phyloP scores from a whole-genome alignment of 129 eudicot genomes.

The Centrapalus pauciflorus region DNA sequence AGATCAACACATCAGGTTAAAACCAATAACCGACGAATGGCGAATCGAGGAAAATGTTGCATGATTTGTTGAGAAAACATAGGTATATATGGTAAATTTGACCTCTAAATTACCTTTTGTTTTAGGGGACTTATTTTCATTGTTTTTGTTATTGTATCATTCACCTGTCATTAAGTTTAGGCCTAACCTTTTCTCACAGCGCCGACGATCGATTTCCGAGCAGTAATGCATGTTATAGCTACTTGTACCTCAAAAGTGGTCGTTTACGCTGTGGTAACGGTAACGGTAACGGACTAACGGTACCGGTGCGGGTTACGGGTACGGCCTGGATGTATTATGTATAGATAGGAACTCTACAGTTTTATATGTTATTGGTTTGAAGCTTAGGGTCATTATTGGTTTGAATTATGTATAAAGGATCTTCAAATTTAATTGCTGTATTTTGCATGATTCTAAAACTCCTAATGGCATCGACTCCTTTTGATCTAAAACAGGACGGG shows the following conservation, averaged over 20 bases:
- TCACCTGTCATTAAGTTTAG: slow-evolving; percentile 22
- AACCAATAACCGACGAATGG: background rate
- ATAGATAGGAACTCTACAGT: slow-evolving; percentile 19
- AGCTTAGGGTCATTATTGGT: slow-evolving; percentile 11
- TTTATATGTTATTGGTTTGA: slow-evolving; percentile 13
- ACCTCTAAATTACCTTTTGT: slow-evolving; percentile 27
- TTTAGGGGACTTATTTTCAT: slow-evolving; percentile 16
- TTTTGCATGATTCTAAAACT: background rate
- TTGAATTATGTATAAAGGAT: slow-evolving; percentile 31
- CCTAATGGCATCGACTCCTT: no score
- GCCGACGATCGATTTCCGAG: background rate
- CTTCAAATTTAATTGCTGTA: slow-evolving; percentile 18
- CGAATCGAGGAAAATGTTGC: background rate
- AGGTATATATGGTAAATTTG: slow-evolving; percentile 31
- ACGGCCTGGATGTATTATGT: slow-evolving; percentile 18
- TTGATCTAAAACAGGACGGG: no score
- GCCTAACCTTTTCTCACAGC: slow-evolving; percentile 11
- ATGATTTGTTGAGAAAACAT: slow-evolving; percentile 22
- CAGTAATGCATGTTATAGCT: background rate
- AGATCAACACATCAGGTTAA: slow-evolving; percentile 42
- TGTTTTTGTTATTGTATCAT: slow-evolving; percentile 23
- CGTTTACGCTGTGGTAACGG: background rate
- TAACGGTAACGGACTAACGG: no score
- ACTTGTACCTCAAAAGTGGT: background rate
- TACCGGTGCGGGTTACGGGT: no score